These are phyloP conservation scores for Lagenidium giganteum DNA, from an alignment of 352 stramenopile genomes.

Conservation along the genomic window DNA sequence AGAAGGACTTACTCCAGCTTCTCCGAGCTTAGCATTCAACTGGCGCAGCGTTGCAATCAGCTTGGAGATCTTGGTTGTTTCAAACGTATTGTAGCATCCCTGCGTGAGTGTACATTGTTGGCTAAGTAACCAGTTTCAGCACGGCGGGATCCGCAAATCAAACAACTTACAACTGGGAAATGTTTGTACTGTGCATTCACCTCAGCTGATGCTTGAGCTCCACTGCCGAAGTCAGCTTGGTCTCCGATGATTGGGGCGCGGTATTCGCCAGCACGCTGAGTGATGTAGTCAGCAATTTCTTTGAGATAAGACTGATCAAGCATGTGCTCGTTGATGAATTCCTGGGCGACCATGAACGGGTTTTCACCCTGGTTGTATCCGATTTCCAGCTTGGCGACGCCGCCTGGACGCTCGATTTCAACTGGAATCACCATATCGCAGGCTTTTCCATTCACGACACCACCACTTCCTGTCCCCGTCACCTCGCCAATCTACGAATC, in stretches of 20 bases:
- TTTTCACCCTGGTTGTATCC: conserved; percentile 98
- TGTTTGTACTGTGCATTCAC: conserved; percentile 37
- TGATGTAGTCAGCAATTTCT: conserved; percentile 96
- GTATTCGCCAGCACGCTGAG: conserved; percentile 84
- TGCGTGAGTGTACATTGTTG: conserved; percentile 38
- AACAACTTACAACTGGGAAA: conserved; percentile 55
- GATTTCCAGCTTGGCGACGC: conserved; percentile 92
- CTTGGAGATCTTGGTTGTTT: conserved; percentile 90
- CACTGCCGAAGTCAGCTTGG: conserved; percentile 12
- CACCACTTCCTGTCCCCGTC: conserved; percentile 79
- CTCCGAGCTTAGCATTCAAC: conserved; percentile 80
- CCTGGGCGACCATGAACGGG: conserved; percentile 93
- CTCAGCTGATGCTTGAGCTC: conserved; percentile 1
- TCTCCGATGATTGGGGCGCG: conserved; percentile 59
- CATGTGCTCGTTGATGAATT: conserved; percentile 96
- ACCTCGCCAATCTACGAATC: conserved; percentile 70
- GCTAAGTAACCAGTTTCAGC: too few relatives aligned
- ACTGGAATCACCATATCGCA: conserved; percentile 97
- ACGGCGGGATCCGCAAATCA: too few relatives aligned
- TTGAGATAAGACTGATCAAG: conserved; percentile 91
- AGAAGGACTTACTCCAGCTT: conserved; percentile 32
- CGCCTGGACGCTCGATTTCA: conserved; percentile 93
- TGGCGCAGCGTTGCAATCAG: conserved; percentile 88
- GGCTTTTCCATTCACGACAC: conserved; percentile 87
- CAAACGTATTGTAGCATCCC: conserved; percentile 89